Percentiles rank a stretch among this genome's conserved stretches.
phyloP scores from a whole-genome alignment of 1,284 basidiomycete species.

The Ceratobasidium papillatum region DNA sequence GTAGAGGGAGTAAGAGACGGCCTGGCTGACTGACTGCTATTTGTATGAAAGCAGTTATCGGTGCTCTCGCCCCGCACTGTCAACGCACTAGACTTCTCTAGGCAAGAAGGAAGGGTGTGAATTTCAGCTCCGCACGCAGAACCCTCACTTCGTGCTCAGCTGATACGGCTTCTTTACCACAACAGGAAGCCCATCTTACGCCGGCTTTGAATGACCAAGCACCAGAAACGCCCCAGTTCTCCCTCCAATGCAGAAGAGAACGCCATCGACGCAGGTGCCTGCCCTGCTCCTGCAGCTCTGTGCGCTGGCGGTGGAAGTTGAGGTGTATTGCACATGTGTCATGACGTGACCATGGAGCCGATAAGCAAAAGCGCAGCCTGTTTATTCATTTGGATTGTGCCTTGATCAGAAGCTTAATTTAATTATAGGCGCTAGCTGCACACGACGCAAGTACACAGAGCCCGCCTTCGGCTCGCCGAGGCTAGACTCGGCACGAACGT shows the following conservation, averaged over 20 bases:
- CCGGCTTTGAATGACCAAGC: not conserved
- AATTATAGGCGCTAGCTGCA: not conserved
- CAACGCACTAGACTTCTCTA: not conserved
- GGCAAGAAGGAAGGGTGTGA: conserved; percentile 6
- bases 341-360: not conserved
- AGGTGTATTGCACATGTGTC: not conserved
- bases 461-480: not conserved
- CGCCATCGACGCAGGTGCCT: not conserved
- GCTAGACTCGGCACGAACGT: not conserved
- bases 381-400: conserved; percentile 12
- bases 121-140: conserved; percentile 27
- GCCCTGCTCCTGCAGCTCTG: not conserved
- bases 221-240: conserved; percentile 12
- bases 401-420: conserved; percentile 16
- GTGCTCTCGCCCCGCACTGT: conserved; percentile 19
- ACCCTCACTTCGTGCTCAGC: conserved; percentile 11
- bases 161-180: not conserved
- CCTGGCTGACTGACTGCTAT: not conserved
- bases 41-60: conserved; percentile 19
- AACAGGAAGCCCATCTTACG: conserved; percentile 22
- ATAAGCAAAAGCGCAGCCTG: not conserved
- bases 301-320: not conserved
- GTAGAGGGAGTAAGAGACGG: not conserved
- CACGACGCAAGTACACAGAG: conserved; percentile 8
- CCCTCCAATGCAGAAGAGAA: conserved; percentile 9